phyloP scores from a whole-genome alignment of 345 rosid species.

The Pistacia atlantica region DNA sequence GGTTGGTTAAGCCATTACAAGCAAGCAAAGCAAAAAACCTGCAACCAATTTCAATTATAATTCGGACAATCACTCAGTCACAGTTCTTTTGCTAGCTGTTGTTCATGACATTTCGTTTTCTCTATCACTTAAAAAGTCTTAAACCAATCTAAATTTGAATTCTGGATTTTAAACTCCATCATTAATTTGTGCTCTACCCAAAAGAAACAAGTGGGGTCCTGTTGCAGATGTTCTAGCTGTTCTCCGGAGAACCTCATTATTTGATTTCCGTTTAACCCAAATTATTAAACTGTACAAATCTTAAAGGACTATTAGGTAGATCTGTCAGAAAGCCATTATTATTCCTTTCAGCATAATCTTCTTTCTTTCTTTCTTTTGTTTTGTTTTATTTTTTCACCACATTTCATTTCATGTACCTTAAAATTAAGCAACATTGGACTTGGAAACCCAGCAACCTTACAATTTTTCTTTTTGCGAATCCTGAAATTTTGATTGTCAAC shows the following conservation, averaged over 20 bases:
- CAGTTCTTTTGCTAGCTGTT: conserved; percentile 30
- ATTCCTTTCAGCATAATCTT: not conserved
- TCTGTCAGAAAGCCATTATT: conserved; percentile 21
- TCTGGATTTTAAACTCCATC: not conserved
- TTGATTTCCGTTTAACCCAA: conserved; percentile 1
- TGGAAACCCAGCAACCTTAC: not conserved
- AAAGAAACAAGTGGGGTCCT: conserved; percentile 29
- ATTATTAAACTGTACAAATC: conserved; percentile 6
- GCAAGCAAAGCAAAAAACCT: conserved; percentile 14
- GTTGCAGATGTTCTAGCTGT: conserved; percentile 19
- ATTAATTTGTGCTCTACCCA: not conserved
- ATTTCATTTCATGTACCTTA: not conserved
- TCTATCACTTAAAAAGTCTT: too few species aligned
- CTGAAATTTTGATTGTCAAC: too few species aligned
- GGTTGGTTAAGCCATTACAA: conserved; percentile 40
- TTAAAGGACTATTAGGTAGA: conserved; percentile 9
- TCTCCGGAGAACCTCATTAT: conserved; percentile 10
- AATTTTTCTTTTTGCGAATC: not conserved
- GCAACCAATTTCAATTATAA: not conserved
- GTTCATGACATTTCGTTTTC: conserved; percentile 32
- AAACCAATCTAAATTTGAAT: not conserved
- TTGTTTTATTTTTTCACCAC: not conserved
- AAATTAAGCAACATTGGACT: not conserved
- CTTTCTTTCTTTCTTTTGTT: not conserved
- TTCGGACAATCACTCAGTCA: not conserved